Base-by-base conservation (phyloP, 2,329 filamentous ascomycete species). In the Trichoderma simmonsii region DNA sequence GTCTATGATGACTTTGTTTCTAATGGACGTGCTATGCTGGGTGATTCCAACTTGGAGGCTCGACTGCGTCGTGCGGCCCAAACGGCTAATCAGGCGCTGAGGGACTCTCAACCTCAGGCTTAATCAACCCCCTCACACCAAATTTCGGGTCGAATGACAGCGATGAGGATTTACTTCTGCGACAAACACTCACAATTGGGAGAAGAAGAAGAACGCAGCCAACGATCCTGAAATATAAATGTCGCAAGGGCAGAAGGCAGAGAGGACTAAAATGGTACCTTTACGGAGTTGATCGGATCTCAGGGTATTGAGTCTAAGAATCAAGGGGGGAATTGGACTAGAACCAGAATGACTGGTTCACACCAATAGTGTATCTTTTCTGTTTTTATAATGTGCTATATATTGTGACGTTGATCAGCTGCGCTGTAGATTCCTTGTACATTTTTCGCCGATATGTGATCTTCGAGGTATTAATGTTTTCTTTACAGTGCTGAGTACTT, bases 11-110 rank as follows among this genome's bases (percentile, higher is more conserved):
- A 97, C 78, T 98, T 98, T 82, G 89, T 91, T 72, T 86, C 92
- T 78, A 89, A 97, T 78, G 94, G 94, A 68, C 88, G 93, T 73
- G 89, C 93, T 74, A 97, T 97, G 91, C 91, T 97, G 73, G 93
- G 93, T 71, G 92, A 97, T 80, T 91, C 93, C 76, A 97, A 96
- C 83, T 88, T 97, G 6, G 94, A 97, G 81, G 90, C 92, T n/a
- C 90, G 94, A 73, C 89, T 97, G 69, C 91, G 94, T 78, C 88
- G 91, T 71, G 93, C 94, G 71, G 93, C 93, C 15, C 88, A 91
- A 79, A 87, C 91, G 73, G 91, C 92, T 48, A 88, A 90, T 64
- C 77, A 87, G 85, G 84, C 85, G 74, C 77, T 86, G 15, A 81
- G 79, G 71, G 70, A 73, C 18, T 73, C 75, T 7, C 77, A 81